Percentiles rank a stretch among this genome's conserved stretches.
phyloP scores from a whole-genome alignment of 108 stramenopile genomes.

The Schizochytrium sp. region DNA sequence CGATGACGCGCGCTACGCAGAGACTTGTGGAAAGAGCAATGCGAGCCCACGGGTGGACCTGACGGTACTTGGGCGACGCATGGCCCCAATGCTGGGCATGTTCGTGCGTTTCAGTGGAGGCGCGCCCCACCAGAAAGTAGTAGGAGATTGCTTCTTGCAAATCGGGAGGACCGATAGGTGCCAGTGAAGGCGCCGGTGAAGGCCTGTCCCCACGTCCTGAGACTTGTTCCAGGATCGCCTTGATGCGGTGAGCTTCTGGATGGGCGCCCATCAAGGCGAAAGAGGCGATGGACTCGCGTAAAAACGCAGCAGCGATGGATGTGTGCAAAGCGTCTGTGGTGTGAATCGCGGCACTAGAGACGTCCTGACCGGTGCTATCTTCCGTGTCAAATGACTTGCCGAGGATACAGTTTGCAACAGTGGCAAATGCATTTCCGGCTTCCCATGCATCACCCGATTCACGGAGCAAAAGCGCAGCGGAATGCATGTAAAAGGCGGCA shows the following conservation, averaged over 20 bases:
- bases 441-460: neutral
- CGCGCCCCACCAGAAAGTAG: conserved; percentile 2
- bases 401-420: neutral
- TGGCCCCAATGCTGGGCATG: neutral
- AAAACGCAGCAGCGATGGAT: neutral
- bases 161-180: neutral
- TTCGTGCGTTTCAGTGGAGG: neutral
- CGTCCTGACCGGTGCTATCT: neutral
- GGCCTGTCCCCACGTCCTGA: neutral
- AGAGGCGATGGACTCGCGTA: neutral
- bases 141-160: neutral
- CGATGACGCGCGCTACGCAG: neutral
- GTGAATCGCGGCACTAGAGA: neutral
- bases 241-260: neutral
- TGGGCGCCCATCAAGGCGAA: neutral
- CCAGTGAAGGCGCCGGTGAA: neutral
- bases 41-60: neutral
- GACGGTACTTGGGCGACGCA: no score
- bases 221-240: neutral
- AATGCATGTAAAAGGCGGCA: neutral
- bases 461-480: neutral
- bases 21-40: neutral
- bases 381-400: neutral
- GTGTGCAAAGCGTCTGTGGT: neutral
- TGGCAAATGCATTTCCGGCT: conserved; percentile 10